Evolutionary conservation across 106 monocot genomes (phyloP).

Genomic region (Acanthochlamys bracteata): DNA sequence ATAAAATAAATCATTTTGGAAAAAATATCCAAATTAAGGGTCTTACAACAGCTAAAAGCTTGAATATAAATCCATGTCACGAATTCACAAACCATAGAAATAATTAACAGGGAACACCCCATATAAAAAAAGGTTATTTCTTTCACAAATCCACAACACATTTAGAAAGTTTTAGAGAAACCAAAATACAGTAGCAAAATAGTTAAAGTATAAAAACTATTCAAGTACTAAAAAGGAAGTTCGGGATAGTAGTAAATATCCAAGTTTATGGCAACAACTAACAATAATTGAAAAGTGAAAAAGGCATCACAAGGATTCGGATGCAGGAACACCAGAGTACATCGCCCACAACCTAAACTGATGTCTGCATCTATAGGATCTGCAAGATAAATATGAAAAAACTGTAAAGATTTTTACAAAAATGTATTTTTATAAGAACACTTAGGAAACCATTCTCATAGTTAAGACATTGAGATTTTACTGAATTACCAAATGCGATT

Average conservation of each 20-base stretch:
- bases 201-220: background rate
- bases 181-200: background rate
- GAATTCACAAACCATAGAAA: background rate
- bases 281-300: background rate
- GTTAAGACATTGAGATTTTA: no score
- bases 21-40: no score
- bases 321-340: constrained; percentile 4
- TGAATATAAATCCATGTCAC: background rate
- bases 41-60: no score
- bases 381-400: background rate
- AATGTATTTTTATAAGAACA: no score
- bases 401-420: background rate
- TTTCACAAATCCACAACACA: background rate
- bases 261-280: background rate
- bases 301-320: background rate
- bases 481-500: no score
- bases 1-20: no score
- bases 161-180: background rate
- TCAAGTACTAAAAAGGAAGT: background rate
- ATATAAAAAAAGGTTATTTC: background rate
- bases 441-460: no score
- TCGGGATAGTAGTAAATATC: background rate
- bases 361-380: background rate
- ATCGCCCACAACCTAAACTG: constrained; percentile 1
- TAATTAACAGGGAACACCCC: background rate